Percentiles rank a stretch among this genome's conserved stretches.
Conservation (phyloP, 2,329 filamentous ascomycete genomes). For the Colletotrichum lini region DNA sequence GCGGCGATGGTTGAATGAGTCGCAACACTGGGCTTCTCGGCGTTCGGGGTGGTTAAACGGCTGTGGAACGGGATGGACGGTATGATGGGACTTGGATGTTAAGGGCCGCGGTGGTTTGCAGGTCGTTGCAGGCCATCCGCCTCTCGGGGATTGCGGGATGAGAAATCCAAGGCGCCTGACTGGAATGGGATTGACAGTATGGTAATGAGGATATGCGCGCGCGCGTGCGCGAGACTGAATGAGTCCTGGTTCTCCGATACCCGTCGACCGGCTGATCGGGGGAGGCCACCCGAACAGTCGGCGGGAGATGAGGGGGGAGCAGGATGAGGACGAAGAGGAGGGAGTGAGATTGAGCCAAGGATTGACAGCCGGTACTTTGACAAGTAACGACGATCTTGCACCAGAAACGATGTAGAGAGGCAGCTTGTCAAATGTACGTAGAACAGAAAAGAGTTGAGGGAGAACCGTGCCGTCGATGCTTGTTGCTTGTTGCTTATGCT, state of each 20-base stretch:
- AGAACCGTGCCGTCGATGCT: background rate
- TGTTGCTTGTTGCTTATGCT: background rate
- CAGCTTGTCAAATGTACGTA: background rate
- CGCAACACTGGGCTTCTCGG: background rate
- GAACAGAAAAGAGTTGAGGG: background rate
- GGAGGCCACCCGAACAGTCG: background rate
- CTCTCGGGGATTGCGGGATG: conserved; percentile 1
- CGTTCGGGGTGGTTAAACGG: background rate
- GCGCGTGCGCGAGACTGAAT: background rate
- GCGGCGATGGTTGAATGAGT: background rate
- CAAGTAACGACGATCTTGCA: no score
- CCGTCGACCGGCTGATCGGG: background rate
- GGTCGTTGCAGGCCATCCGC: background rate
- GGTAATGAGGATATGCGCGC: background rate
- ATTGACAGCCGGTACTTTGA: background rate
- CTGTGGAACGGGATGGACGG: background rate
- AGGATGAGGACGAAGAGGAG: no score
- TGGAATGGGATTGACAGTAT: background rate
- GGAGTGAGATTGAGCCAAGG: background rate
- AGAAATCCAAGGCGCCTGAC: conserved; percentile 2
- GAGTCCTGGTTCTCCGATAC: background rate
- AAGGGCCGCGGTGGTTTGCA: background rate
- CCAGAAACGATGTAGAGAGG: no score
- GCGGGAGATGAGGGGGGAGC: background rate
- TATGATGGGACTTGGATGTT: no score